A percentile compares a stretch with the other conserved stretches of the same genome.
Conservation (phyloP, 2,329 filamentous ascomycete species). For the Venturia aucupariae region DNA sequence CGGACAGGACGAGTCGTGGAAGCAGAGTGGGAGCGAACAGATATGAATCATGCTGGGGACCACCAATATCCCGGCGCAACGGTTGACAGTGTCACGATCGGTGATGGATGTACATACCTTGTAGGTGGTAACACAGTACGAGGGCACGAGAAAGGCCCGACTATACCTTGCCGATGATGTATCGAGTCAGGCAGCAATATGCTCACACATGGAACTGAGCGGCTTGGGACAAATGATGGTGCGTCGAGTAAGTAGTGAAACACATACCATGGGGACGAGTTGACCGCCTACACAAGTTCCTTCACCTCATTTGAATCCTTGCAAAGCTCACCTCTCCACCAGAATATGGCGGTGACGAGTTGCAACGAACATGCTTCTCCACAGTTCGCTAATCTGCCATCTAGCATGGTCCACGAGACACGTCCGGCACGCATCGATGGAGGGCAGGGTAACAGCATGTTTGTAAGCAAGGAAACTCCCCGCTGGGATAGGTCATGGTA, state of each 20-base stretch:
- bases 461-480: neutral
- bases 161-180: neutral
- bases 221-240: neutral
- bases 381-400: neutral
- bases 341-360: neutral
- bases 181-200: constrained; percentile 1
- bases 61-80: neutral
- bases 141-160: neutral
- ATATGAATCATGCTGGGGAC: neutral
- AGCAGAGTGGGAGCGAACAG: neutral
- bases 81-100: neutral
- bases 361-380: constrained; percentile 1
- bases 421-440: neutral
- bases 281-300: neutral
- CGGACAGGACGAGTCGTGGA: neutral
- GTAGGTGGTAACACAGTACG: too few species aligned
- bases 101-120: too few species aligned
- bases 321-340: neutral
- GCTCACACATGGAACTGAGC: neutral
- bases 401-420: neutral
- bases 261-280: neutral
- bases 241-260: neutral
- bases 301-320: neutral
- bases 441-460: neutral
- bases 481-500: neutral